A percentile compares a stretch with the other conserved stretches of the same genome.
Evolutionary conservation across 2,329 filamentous ascomycete species (phyloP).

Genomic region (Dactylellina leptospora): DNA sequence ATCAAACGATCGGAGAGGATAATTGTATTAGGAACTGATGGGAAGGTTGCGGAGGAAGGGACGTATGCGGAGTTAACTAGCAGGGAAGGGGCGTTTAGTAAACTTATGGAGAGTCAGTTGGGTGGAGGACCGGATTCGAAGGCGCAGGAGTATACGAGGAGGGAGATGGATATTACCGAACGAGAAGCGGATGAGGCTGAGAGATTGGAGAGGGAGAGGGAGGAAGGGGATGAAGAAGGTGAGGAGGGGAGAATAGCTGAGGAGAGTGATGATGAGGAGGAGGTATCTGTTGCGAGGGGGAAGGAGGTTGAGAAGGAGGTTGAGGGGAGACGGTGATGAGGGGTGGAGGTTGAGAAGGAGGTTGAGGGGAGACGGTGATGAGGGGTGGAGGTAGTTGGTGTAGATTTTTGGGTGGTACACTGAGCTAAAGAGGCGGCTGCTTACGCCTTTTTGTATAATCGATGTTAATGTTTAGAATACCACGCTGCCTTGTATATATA

Average conservation of each 20-base stretch:
- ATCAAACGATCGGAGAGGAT: constrained; percentile 96
- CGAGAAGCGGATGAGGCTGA: constrained; percentile 53
- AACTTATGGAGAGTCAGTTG: constrained; percentile 99
- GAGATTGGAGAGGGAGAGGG: constrained; percentile 33
- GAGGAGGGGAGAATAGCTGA: constrained; percentile 45
- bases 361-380: background rate
- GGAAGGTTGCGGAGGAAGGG: constrained; percentile 88
- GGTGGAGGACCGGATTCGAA: constrained; percentile 87
- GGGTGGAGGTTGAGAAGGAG: constrained; percentile 11
- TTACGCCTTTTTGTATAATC: constrained; percentile 3
- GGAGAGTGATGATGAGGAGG: constrained; percentile 37
- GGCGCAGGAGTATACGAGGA: constrained; percentile 63
- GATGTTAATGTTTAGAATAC: constrained; percentile 7
- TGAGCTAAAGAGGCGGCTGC: background rate
- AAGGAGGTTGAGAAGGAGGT: constrained; percentile 39
- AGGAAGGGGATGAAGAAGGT: constrained; percentile 50
- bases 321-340: constrained; percentile 23
- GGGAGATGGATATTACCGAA: constrained; percentile 46
- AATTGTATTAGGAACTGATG: constrained; percentile 86
- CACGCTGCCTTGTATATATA: constrained; percentile 34
- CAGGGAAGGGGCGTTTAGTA: constrained; percentile 85
- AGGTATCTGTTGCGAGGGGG: constrained; percentile 16
- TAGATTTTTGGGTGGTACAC: background rate
- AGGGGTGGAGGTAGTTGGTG: background rate
- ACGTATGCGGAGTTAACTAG: constrained; percentile 79